Evolutionary conservation across 192 early-diverging fungal genomes (phyloP), one percentile per base, ranked within the genome.

Genomic region (Gigaspora rosea): DNA sequence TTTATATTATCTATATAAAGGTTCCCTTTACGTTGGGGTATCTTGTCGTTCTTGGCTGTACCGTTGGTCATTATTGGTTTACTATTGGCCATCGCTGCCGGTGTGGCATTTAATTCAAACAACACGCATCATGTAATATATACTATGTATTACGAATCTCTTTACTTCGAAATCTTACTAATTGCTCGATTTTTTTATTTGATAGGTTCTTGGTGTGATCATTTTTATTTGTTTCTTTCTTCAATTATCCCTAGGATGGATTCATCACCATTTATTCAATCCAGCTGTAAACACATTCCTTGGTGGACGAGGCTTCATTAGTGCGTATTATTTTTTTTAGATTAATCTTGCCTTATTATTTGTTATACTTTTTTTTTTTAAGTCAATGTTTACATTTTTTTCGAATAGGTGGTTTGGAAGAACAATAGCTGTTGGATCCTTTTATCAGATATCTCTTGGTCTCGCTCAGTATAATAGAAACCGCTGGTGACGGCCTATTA

Each of bases 241-340:
- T 41, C 75, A 76, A 67, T 7, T 65, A 46, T 8, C 33, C 18
- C 36, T 76, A 56, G 75, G 75, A 2, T 32, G 22, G 10, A 57
- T 76, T 13, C 75, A 76, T 67, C 75, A 76, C 56, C 11, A 67
- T 3, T 22, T 76, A 8, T 76, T 20, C 48, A 48, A 67, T 63
- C 50, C 75, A 27, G n/a, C 50, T 10, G 75, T n/a, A 18, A 11
- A 22, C 20, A 16, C 16, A 56, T 47, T 76, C 75, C 75, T 64
- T 76, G 75, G 75, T 76, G 75, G 75, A 76, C 75, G n/a, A 57
- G 46, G 51, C 75, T 76, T 67, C 75, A 76, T 57, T 67, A 64
- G 75, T 75, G 50, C 18, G 73, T 18, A 56, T 27, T 27, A 27
- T 27, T 27, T 27, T 27, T 27, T 27, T 27, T 27, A 1, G 27